These are phyloP conservation scores for Recurvomyces mirabilis DNA, from an alignment of 495 filamentous ascomycete genomes.

Conservation along the genomic window DNA sequence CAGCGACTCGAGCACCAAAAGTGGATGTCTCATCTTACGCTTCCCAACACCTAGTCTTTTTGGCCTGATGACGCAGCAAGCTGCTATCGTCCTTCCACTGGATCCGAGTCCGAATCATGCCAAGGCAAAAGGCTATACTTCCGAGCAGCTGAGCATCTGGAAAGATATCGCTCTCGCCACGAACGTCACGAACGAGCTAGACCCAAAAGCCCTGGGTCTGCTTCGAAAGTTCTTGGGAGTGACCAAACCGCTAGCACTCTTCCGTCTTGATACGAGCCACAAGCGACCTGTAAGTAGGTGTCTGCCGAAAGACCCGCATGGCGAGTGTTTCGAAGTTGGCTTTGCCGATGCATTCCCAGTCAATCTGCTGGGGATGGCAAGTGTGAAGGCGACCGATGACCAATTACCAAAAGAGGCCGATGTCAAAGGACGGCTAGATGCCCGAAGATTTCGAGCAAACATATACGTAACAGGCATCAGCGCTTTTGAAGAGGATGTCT, in stretches of 20 bases:
- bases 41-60: conserved; percentile 35
- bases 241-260: conserved; percentile 54
- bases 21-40: conserved; percentile 43
- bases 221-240: conserved; percentile 51
- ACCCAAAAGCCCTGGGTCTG: conserved; percentile 37
- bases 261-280: conserved; percentile 53
- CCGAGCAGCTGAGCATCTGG: conserved; percentile 65
- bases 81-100: conserved; percentile 52
- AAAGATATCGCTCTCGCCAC: conserved; percentile 47
- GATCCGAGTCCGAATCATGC: conserved; percentile 44
- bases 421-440: conserved; percentile 39
- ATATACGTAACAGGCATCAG: conserved; percentile 57
- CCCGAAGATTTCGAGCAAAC: conserved; percentile 71
- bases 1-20: conserved; percentile 40
- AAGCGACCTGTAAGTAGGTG: conserved; percentile 61
- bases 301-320: conserved; percentile 57
- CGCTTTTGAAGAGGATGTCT: conserved; percentile 62
- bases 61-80: conserved; percentile 21
- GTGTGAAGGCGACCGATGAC: conserved; percentile 49
- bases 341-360: conserved; percentile 88
- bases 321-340: conserved; percentile 65
- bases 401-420: conserved; percentile 14
- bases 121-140: conserved; percentile 42
- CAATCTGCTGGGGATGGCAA: conserved; percentile 66
- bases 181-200: conserved; percentile 39